Conservation (phyloP, 768 basidiomycete species). For the Pisolithus marmoratus region DNA sequence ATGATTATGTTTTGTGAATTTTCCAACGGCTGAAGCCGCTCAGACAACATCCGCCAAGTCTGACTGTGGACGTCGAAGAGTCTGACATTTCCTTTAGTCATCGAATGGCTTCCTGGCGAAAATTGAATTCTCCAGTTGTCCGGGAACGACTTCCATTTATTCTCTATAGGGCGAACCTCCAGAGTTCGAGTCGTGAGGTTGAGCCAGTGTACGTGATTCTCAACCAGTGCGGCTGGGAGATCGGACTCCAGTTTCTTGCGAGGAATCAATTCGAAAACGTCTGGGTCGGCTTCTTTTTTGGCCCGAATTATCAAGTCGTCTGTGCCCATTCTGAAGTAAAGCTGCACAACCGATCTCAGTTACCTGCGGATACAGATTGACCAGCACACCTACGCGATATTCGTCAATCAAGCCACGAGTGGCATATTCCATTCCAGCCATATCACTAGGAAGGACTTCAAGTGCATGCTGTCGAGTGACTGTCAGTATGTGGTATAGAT, state of each 20-base stretch:
- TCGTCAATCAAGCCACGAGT: slow-evolving; percentile 10
- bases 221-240: slow-evolving; percentile 19
- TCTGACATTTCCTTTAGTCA: not conserved
- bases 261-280: slow-evolving; percentile 21
- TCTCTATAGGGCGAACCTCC: slow-evolving; percentile 24
- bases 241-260: slow-evolving; percentile 17
- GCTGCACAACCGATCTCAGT: slow-evolving; percentile 5
- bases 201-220: slow-evolving; percentile 26
- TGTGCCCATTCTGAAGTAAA: slow-evolving; percentile 17
- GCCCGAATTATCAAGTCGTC: slow-evolving; percentile 17
- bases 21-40: slow-evolving; percentile 18
- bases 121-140: slow-evolving; percentile 20
- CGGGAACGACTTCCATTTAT: slow-evolving; percentile 18
- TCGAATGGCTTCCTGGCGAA: not conserved
- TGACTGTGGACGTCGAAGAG: not conserved
- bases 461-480: slow-evolving; percentile 14
- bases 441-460: slow-evolving; percentile 19
- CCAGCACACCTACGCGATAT: slow-evolving; percentile 4
- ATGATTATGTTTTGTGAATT: slow-evolving; percentile 11
- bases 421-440: slow-evolving; percentile 21
- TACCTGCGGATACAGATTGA: not conserved
- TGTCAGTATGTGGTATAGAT: not conserved
- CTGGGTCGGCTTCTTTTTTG: not conserved
- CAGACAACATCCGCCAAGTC: slow-evolving; percentile 7
- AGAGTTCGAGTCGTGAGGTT: slow-evolving; percentile 17